These are phyloP conservation scores for Candida sonorensis DNA, from an alignment of 805 yeast species.

Conservation along the genomic window DNA sequence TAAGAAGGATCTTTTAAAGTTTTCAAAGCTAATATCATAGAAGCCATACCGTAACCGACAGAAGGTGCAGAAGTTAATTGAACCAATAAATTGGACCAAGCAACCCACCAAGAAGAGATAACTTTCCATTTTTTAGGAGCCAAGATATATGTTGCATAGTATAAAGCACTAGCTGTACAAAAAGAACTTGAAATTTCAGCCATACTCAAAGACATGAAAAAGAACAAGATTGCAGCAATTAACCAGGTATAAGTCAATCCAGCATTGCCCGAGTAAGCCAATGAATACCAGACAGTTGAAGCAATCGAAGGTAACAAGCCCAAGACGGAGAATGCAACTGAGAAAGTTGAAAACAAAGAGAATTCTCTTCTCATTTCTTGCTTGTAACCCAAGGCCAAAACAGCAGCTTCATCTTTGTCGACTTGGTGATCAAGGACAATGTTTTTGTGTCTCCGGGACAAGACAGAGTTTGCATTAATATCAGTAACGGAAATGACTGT, in stretches of 20 bases:
- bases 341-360: constrained; percentile 47
- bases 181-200: constrained; percentile 59
- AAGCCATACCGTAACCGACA: constrained; percentile 50
- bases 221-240: constrained; percentile 47
- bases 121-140: constrained; percentile 50
- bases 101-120: constrained; percentile 51
- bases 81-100: constrained; percentile 58
- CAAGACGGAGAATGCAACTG: constrained; percentile 58
- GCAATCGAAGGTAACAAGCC: constrained; percentile 62
- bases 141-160: constrained; percentile 57
- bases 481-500: constrained; percentile 25
- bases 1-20: constrained; percentile 34
- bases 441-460: constrained; percentile 15
- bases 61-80: constrained; percentile 58
- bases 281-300: constrained; percentile 51
- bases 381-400: constrained; percentile 52
- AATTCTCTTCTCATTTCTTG: constrained; percentile 61
- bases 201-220: constrained; percentile 51
- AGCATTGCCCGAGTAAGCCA: constrained; percentile 53
- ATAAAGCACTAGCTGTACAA: constrained; percentile 63
- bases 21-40: constrained; percentile 47
- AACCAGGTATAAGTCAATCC: constrained; percentile 60
- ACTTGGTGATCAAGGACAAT: constrained; percentile 39
- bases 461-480: constrained; percentile 19
- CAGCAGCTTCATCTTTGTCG: constrained; percentile 43